Percentiles rank a stretch among this genome's conserved stretches.
phyloP scores from a whole-genome alignment of 495 filamentous ascomycete species.

The Apodospora peruviana region DNA sequence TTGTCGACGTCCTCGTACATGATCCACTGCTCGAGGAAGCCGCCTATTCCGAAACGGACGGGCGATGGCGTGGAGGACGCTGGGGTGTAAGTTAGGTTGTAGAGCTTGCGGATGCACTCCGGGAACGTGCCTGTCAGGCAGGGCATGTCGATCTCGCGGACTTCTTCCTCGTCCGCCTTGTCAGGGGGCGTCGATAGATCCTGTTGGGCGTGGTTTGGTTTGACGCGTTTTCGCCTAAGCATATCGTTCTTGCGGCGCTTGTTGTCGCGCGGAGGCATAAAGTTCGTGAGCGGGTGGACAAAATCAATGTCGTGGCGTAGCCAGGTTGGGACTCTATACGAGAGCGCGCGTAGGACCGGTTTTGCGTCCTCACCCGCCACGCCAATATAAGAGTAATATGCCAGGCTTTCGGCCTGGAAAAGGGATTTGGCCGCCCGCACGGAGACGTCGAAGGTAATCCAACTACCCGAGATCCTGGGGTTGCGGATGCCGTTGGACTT shows the following conservation, averaged over 20 bases:
- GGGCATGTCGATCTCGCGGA: constrained; percentile 18
- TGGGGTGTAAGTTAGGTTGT: constrained; percentile 34
- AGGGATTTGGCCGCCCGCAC: constrained; percentile 28
- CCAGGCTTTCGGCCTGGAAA: constrained; percentile 32
- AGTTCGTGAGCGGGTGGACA: constrained; percentile 36
- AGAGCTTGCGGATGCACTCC: constrained; percentile 32
- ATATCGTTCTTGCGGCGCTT: background rate
- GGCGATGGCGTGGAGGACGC: constrained; percentile 11
- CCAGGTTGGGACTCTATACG: constrained; percentile 43
- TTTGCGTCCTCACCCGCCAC: background rate
- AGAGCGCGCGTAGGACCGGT: constrained; percentile 26
- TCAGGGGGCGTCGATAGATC: background rate
- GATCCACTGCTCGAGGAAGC: constrained; percentile 64
- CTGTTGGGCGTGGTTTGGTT: background rate
- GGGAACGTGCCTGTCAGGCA: constrained; percentile 28
- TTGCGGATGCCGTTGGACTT: constrained; percentile 21
- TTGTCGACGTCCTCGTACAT: constrained; percentile 49
- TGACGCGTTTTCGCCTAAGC: no score
- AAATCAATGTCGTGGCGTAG: constrained; percentile 37
- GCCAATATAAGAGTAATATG: constrained; percentile 27
- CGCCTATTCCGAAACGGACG: constrained; percentile 56
- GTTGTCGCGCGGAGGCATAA: constrained; percentile 29
- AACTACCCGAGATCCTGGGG: constrained; percentile 20
- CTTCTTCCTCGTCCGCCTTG: background rate
- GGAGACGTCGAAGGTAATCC: constrained; percentile 29